A percentile compares a stretch with the other conserved stretches of the same genome.
Conservation (phyloP, 2,329 filamentous ascomycete genomes). For the Alternaria sp. region DNA sequence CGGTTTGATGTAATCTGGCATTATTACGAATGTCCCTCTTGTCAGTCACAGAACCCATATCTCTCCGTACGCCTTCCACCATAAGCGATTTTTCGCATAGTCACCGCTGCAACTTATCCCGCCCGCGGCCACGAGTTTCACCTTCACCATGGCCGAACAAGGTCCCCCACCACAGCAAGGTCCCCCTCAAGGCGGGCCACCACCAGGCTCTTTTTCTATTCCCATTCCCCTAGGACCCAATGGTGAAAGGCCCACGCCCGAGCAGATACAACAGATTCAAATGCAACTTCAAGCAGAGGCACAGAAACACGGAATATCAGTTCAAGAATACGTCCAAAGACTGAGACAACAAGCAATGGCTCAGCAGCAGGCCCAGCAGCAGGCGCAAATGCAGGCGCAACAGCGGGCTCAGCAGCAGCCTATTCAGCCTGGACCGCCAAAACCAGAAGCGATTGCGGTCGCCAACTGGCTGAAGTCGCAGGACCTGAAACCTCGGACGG, state of each 20-base stretch:
- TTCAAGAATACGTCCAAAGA: slow-evolving; percentile 79
- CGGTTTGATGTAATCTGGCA: slow-evolving; percentile 21
- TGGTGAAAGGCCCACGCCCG: slow-evolving; percentile 72
- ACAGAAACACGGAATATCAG: slow-evolving; percentile 81
- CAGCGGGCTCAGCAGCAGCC: slow-evolving; percentile 60
- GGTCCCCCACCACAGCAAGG: slow-evolving; percentile 25
- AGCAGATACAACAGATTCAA: slow-evolving; percentile 88
- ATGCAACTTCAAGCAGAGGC: slow-evolving; percentile 84
- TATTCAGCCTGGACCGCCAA: slow-evolving; percentile 80
- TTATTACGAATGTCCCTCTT: slow-evolving; percentile 23
- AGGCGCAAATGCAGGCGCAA: slow-evolving; percentile 50
- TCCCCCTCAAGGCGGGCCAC: slow-evolving; percentile 20
- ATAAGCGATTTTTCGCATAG: background rate
- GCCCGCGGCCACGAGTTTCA: slow-evolving; percentile 8
- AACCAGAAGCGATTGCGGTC: slow-evolving; percentile 86
- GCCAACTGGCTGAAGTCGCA: slow-evolving; percentile 87
- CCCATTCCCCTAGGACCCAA: slow-evolving; percentile 38
- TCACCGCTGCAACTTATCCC: background rate
- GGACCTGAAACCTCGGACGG: slow-evolving; percentile 87
- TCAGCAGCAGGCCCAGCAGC: slow-evolving; percentile 65
- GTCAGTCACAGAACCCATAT: slow-evolving; percentile 4
- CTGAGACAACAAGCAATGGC: slow-evolving; percentile 63
- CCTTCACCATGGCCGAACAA: slow-evolving; percentile 31
- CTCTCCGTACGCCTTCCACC: slow-evolving; percentile 2
- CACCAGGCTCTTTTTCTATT: slow-evolving; percentile 30